Evolutionary conservation across 352 stramenopile species (phyloP), one percentile per base, ranked within the genome.

Genomic region (Peronospora farinosa): DNA sequence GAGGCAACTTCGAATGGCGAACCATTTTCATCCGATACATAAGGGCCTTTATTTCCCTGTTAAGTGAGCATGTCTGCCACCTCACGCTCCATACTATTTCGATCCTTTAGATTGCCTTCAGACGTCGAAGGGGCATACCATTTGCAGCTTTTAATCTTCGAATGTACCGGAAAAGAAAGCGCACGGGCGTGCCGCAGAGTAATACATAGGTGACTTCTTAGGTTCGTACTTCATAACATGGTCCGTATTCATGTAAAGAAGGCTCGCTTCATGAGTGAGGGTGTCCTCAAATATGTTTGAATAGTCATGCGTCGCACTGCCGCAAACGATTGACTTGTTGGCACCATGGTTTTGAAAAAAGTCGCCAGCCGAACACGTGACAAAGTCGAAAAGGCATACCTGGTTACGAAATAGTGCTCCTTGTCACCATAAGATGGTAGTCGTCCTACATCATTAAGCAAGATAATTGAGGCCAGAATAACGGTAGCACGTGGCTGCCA

Each of bases 181-280:
- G 8, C 54, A 63, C 6, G 57, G 58, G 2, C 60, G 60, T 12
- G 65, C 60, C 8, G 60, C 66, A 9, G 63, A 60, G 27, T 72
- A 72, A 49, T 67, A 73, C 15, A 79, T 51, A 0, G 44, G 31
- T 8, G 58, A 35, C 21, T 72, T 63, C 23, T 70, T 60, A 2
- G 61, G 60, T 8, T 69, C 61, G 47, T 61, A 69, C n/a, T 19
- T 30, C 42, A 71, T 57, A 15, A 82, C 74, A 39, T 72, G 66
- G 57, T 82, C 63, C 31, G 65, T 77, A 54, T 78, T 82, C 55
- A 78, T 72, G 56, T 78, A 82, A 7, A 78, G 45, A 36, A 65
- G 31, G 3, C 54, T 54, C 10, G 66, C 57, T 25, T 69, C 51
- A 27, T 58, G 23, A 15, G 47, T 62, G 16, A 50, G 59, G 0